Conservation (phyloP, 352 stramenopile species). For the Pythium dissotocum region DNA sequence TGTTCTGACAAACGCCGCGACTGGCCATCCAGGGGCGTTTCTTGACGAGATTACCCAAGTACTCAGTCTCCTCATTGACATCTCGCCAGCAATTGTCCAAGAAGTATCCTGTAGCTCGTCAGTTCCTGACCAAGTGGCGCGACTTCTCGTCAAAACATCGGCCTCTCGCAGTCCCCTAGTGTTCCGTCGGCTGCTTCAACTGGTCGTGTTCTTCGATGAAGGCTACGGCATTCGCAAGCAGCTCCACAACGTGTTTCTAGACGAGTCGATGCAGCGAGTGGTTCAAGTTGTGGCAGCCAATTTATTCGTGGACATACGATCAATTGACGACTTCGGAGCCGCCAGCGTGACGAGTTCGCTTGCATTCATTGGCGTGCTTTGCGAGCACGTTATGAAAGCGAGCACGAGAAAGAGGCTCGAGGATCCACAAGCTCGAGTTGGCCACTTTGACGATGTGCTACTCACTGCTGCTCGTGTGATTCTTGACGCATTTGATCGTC, state of each 20-base stretch:
- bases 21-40: not conserved
- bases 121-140: not conserved
- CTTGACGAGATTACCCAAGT: not conserved
- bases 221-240: not conserved
- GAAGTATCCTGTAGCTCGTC: not conserved
- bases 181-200: not conserved
- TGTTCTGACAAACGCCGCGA: not conserved
- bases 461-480: not conserved
- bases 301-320: not conserved
- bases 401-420: not conserved
- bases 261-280: not conserved
- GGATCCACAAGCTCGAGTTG: not conserved
- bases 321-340: not conserved
- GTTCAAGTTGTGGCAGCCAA: not conserved
- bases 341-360: not conserved
- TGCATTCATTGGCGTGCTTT: not conserved
- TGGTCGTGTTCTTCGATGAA: constrained; percentile 1
- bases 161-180: not conserved
- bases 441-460: not conserved
- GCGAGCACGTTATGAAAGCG: not conserved
- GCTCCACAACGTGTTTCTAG: constrained; percentile 1
- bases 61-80: not conserved
- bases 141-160: not conserved
- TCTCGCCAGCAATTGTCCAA: not conserved
- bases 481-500: not conserved